A percentile compares a stretch with the other conserved stretches of the same genome.
Evolutionary conservation across 1,284 basidiomycete species (phyloP).

Genomic region (Trichosporon coremiiforme): DNA sequence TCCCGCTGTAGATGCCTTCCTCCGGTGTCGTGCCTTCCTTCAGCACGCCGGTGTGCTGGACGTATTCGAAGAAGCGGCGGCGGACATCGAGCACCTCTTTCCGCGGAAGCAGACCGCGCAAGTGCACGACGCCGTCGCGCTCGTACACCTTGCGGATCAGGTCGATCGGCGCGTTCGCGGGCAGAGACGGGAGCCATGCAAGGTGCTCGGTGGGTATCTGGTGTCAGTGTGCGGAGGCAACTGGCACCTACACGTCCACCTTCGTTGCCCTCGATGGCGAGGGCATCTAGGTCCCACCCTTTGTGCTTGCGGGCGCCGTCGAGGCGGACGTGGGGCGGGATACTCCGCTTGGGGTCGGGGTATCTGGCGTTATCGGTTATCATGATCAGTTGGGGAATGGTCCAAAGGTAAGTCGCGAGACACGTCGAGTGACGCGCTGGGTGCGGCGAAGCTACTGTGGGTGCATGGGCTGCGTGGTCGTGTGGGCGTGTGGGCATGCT

Average conservation of each 20-base stretch:
- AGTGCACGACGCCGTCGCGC: slow-evolving; percentile 31
- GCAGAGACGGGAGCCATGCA: slow-evolving; percentile 26
- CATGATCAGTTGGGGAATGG: slow-evolving; percentile 12
- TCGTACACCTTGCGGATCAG: slow-evolving; percentile 28
- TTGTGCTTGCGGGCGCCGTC: slow-evolving; percentile 19
- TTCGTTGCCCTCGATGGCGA: slow-evolving; percentile 29
- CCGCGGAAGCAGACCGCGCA: slow-evolving; percentile 26
- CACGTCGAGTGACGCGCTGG: background rate
- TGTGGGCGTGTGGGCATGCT: background rate
- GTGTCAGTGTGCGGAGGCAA: background rate
- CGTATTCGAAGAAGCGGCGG: slow-evolving; percentile 28
- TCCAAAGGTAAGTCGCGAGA: background rate
- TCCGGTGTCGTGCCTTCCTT: slow-evolving; percentile 24
- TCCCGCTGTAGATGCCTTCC: slow-evolving; percentile 28
- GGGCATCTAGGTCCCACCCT: slow-evolving; percentile 23
- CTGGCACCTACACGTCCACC: slow-evolving; percentile 22
- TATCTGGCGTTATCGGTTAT: slow-evolving; percentile 24
- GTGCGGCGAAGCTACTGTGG: background rate
- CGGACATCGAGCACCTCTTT: slow-evolving; percentile 22
- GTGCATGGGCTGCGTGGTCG: background rate
- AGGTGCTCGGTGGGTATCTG: slow-evolving; percentile 29
- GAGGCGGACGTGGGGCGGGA: slow-evolving; percentile 15
- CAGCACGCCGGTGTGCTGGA: slow-evolving; percentile 23
- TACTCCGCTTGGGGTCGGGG: slow-evolving; percentile 20
- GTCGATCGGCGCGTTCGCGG: slow-evolving; percentile 25